Conservation (phyloP, 2,329 filamentous ascomycete genomes). For the Colletotrichum magnum region DNA sequence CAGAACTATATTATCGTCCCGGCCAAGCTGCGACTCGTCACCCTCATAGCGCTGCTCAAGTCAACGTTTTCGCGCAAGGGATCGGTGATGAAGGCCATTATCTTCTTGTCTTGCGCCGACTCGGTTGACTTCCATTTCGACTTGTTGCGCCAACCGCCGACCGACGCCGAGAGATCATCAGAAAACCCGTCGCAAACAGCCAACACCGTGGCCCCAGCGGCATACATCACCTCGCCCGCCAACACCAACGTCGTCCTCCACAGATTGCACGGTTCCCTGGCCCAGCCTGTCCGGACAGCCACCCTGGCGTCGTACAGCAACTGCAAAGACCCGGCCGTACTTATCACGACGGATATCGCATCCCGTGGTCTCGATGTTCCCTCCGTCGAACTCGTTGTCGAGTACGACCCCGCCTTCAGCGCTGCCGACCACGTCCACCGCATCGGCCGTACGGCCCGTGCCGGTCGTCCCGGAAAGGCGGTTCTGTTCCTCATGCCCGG, state of each 20-base stretch:
- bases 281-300: conserved; percentile 87
- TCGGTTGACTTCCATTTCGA: conserved; percentile 98
- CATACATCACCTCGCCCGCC: conserved; percentile 80
- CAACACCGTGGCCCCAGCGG: conserved; percentile 77
- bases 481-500: conserved; percentile 92
- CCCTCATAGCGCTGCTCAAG: conserved; percentile 86
- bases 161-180: conserved; percentile 42
- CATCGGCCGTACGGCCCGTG: conserved; percentile 93
- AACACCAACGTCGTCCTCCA: conserved; percentile 83
- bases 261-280: conserved; percentile 91
- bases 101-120: conserved; percentile 97
- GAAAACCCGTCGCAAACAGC: conserved; percentile 51
- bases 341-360: conserved; percentile 95
- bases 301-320: conserved; percentile 86
- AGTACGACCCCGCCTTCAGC: conserved; percentile 96
- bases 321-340: conserved; percentile 81
- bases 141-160: conserved; percentile 69
- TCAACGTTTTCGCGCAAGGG: conserved; percentile 90
- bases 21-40: conserved; percentile 91
- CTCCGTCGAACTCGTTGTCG: conserved; percentile 93
- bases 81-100: conserved; percentile 94
- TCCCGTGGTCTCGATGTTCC: conserved; percentile 96
- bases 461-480: conserved; percentile 88
- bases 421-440: conserved; percentile 95
- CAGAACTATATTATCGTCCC: conserved; percentile 91